Evolutionary conservation across 208 protist genomes (phyloP).

Genomic region (Leishmania tarentolae): DNA sequence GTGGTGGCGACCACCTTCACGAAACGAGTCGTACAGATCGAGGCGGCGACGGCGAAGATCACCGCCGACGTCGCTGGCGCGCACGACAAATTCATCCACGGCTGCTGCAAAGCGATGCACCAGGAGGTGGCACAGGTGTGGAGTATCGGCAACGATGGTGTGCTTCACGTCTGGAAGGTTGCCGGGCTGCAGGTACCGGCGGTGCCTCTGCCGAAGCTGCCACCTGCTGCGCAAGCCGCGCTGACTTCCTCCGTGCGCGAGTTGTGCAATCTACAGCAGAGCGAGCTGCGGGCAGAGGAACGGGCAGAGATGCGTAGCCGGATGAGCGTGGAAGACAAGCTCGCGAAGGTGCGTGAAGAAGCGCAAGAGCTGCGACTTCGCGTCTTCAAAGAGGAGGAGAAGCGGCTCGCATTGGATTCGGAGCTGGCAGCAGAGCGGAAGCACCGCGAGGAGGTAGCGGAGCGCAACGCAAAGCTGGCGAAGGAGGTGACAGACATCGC

Average conservation of each 20-base stretch:
- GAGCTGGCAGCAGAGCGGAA: constrained; percentile 39
- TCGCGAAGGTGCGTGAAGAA: constrained; percentile 56
- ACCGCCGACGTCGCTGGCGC: constrained; percentile 11
- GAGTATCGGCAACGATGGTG: constrained; percentile 61
- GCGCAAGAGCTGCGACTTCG: constrained; percentile 74
- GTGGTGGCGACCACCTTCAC: constrained; percentile 63
- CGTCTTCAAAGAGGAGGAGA: constrained; percentile 40
- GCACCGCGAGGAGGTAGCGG: constrained; percentile 51
- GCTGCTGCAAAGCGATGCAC: constrained; percentile 40
- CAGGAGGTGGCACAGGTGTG: constrained; percentile 63
- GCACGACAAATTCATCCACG: constrained; percentile 63
- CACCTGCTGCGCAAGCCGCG: constrained; percentile 30
- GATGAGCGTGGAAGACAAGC: constrained; percentile 35
- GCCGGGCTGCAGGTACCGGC: constrained; percentile 42
- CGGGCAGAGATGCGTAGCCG: constrained; percentile 21
- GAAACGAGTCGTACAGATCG: constrained; percentile 46
- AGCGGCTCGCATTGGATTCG: constrained; percentile 39
- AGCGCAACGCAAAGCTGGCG: constrained; percentile 42
- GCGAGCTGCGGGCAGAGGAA: constrained; percentile 25
- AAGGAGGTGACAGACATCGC: constrained; percentile 56
- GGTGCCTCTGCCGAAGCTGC: constrained; percentile 24
- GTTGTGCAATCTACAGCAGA: constrained; percentile 9
- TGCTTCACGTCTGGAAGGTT: constrained; percentile 48
- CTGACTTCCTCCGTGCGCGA: constrained; percentile 24
- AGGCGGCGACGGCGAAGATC: constrained; percentile 40